phyloP scores from a whole-genome alignment of 2,329 filamentous ascomycete species.

The Mariannaea sp. region DNA sequence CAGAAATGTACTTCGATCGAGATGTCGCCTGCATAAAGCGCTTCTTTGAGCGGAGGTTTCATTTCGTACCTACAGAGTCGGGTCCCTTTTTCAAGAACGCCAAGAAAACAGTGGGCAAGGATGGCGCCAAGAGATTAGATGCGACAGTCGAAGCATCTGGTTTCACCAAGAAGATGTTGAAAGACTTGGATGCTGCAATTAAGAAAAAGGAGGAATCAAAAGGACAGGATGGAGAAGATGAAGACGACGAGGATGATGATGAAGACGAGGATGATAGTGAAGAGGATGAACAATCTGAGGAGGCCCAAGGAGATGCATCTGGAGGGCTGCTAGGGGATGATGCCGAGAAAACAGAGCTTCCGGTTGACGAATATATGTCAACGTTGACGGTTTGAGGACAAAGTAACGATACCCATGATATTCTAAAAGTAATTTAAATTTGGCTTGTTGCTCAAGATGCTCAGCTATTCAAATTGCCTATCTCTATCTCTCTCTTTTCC shows the following conservation, averaged over 20 bases:
- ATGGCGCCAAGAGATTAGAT: slow-evolving; percentile 74
- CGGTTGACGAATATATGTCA: slow-evolving; percentile 38
- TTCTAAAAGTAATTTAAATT: neutral
- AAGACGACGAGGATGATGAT: slow-evolving; percentile 37
- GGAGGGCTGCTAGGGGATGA: slow-evolving; percentile 31
- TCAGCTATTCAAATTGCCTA: too few species aligned
- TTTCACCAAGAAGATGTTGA: slow-evolving; percentile 95
- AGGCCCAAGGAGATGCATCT: slow-evolving; percentile 21
- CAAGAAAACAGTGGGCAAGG: slow-evolving; percentile 71
- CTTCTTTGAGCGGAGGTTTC: slow-evolving; percentile 88
- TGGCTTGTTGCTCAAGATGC: neutral
- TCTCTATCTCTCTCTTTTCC: too few species aligned
- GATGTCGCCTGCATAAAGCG: slow-evolving; percentile 95
- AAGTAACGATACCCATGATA: slow-evolving; percentile 32
- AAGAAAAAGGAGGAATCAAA: slow-evolving; percentile 68
- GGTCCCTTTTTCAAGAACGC: slow-evolving; percentile 88
- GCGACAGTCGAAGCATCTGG: slow-evolving; percentile 89
- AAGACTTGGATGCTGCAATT: slow-evolving; percentile 91
- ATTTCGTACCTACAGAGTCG: slow-evolving; percentile 79
- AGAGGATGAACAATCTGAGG: slow-evolving; percentile 36
- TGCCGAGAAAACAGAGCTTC: slow-evolving; percentile 21
- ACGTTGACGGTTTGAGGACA: slow-evolving; percentile 36
- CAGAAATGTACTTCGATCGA: slow-evolving; percentile 96
- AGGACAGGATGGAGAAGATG: slow-evolving; percentile 44
- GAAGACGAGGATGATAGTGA: slow-evolving; percentile 34